Percentiles rank a stretch among this genome's conserved stretches.
phyloP scores from a whole-genome alignment of 805 yeast genomes.

The Nakazawaea anatomiae region DNA sequence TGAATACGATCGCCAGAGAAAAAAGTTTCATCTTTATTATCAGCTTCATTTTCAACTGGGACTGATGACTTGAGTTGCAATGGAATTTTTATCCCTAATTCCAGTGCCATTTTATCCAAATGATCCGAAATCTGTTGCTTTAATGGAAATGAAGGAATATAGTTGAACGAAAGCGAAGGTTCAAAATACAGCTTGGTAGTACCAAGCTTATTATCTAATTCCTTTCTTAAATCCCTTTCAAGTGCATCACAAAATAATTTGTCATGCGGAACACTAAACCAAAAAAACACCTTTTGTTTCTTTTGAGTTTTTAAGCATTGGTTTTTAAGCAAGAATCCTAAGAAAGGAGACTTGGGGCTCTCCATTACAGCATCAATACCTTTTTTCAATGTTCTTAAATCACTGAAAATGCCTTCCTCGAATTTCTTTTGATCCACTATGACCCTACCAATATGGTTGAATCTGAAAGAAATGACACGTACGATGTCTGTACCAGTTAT shows the following conservation, averaged over 20 bases:
- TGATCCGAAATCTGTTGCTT: constrained; percentile 43
- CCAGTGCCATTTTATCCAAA: constrained; percentile 5
- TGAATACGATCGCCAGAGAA: too few species aligned
- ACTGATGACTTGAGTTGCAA: too few species aligned
- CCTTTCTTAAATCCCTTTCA: constrained; percentile 86
- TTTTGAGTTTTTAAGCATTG: constrained; percentile 90
- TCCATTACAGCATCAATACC: constrained; percentile 86
- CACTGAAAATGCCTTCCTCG: constrained; percentile 94
- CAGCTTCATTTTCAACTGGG: too few species aligned
- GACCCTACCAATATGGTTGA: constrained; percentile 84
- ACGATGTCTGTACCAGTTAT: constrained; percentile 96
- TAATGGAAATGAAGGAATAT: constrained; percentile 45
- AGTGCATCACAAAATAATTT: constrained; percentile 87
- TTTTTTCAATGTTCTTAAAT: constrained; percentile 77
- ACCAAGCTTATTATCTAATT: constrained; percentile 48
- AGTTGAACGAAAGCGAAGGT: constrained; percentile 75
- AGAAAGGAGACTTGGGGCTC: constrained; percentile 77
- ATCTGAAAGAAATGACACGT: constrained; percentile 81
- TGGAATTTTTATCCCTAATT: background rate
- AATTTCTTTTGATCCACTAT: constrained; percentile 86
- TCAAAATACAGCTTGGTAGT: constrained; percentile 71
- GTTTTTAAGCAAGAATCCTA: constrained; percentile 79
- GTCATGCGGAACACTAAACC: constrained; percentile 96
- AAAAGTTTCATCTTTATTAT: too few species aligned
- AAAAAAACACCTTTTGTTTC: constrained; percentile 93